Base-by-base conservation (phyloP, 208 protist species). In the Crithidia expoeki region DNA sequence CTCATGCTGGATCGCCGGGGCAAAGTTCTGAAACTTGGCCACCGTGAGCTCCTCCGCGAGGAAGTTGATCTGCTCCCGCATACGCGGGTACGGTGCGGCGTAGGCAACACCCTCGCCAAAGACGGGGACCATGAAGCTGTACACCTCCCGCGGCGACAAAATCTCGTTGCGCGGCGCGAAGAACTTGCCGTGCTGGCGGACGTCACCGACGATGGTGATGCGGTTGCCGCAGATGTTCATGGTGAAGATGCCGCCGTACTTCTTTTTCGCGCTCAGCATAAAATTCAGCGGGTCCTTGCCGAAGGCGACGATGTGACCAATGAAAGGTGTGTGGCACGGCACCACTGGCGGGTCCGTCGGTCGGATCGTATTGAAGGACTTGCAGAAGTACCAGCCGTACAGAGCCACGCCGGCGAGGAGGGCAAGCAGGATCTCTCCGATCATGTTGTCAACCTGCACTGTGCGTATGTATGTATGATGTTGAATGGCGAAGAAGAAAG, bases 1-100 rank as follows among this genome's bases (percentile, higher is more conserved):
- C 80, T 95, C 90, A 72, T 89, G 77, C 76, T 93, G 86, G 57
- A 95, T 95, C n/a, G 88, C 79, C 17, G 90, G 90, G 0, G 86
- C 85, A 63, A 93, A 93, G 79, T 92, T 91, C 73, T 92, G 85
- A 57, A 95, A 94, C 84, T 94, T 94, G 44, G 84, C 84, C 30
- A 94, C 86, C 23, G 89, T 92, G 46, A 94, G 74, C 71, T 92
- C 85, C 83, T 91, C 86, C 21, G 90, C 85, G 23, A 95, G 83
- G 62, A 95, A 93, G 78, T 93, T 93, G 49, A 95, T 79, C 62
- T 95, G 90, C 77, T 95, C 90, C 21, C 87, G 83, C 90, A 95
- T 95, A 62, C 85, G 80, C 30, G 86, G 77, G 74, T 93, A 92
- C 49, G 85, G 76, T 28, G 90, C 90, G 56, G 71, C 86, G 79